These are phyloP conservation scores for Litchi chinensis DNA, from an alignment of 345 rosid species.

Conservation along the genomic window DNA sequence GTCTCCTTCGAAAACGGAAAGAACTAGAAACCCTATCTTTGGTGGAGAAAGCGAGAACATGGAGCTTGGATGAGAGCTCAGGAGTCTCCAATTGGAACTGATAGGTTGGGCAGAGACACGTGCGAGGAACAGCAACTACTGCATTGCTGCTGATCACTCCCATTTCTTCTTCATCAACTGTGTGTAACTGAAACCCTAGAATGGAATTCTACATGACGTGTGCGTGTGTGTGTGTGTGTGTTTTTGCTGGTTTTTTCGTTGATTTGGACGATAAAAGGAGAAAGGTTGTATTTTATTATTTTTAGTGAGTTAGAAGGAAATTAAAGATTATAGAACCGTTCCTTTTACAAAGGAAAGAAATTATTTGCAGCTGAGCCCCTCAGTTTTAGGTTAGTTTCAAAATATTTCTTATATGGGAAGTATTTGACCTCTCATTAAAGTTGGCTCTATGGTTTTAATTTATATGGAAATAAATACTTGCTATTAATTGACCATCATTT, in stretches of 20 bases:
- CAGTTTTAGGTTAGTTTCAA: too few species aligned
- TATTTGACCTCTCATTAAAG: too few species aligned
- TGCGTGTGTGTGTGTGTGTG: too few species aligned
- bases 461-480: too few species aligned
- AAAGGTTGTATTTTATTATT: not conserved
- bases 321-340: not conserved
- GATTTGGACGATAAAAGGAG: not conserved
- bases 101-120: not conserved
- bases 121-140: not conserved
- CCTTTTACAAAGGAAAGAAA: not conserved
- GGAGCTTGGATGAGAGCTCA: not conserved
- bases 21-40: not conserved
- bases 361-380: too few species aligned
- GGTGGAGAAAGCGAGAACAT: not conserved
- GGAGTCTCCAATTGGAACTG: not conserved
- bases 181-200: not conserved
- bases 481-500: too few species aligned
- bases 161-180: not conserved
- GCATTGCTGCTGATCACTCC: not conserved
- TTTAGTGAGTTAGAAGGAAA: not conserved
- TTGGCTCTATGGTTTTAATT: too few species aligned
- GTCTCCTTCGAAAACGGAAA: not conserved
- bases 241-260: not conserved
- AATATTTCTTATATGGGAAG: too few species aligned
- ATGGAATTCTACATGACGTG: not conserved